Percentiles rank a stretch among this genome's conserved stretches.
These are phyloP conservation scores for Fulvia fulva DNA, from an alignment of 2,329 filamentous ascomycete genomes.

Conservation along the genomic window DNA sequence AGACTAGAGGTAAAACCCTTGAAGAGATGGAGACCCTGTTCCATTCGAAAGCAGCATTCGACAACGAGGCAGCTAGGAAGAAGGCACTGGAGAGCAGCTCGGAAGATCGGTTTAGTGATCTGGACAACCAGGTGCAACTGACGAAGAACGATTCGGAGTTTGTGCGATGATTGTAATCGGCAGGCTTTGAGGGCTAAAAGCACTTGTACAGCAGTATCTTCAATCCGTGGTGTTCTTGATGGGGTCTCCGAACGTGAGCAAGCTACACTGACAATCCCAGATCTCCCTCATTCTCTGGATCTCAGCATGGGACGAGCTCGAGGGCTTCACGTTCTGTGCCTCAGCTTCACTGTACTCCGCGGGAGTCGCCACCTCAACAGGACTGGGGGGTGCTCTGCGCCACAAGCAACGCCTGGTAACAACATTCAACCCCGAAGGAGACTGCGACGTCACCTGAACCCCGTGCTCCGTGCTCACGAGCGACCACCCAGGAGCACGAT, in stretches of 20 bases:
- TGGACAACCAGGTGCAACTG: not conserved
- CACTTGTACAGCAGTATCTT: not conserved
- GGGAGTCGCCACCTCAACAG: no score
- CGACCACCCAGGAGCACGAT: not conserved
- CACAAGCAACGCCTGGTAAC: not conserved
- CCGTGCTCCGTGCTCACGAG: not conserved
- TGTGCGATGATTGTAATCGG: not conserved
- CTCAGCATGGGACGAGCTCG: not conserved
- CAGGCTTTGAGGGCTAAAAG: not conserved
- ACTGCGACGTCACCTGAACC: not conserved
- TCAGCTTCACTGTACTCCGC: no score
- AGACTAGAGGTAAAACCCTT: slow-evolving; percentile 36
- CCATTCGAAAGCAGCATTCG: slow-evolving; percentile 23
- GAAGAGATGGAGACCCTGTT: slow-evolving; percentile 35
- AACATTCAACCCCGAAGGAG: not conserved
- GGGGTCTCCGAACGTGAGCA: not conserved
- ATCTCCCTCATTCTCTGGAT: not conserved
- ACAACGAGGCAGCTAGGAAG: slow-evolving; percentile 23
- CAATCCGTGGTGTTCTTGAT: not conserved
- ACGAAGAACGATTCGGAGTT: not conserved
- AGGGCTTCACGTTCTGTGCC: no score
- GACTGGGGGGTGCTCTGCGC: not conserved
- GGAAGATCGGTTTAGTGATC: slow-evolving; percentile 12
- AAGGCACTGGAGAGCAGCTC: slow-evolving; percentile 15
- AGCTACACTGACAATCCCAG: not conserved